Base-by-base conservation (phyloP, 2,329 filamentous ascomycete species). In the Trichoderma atrobrunneum region DNA sequence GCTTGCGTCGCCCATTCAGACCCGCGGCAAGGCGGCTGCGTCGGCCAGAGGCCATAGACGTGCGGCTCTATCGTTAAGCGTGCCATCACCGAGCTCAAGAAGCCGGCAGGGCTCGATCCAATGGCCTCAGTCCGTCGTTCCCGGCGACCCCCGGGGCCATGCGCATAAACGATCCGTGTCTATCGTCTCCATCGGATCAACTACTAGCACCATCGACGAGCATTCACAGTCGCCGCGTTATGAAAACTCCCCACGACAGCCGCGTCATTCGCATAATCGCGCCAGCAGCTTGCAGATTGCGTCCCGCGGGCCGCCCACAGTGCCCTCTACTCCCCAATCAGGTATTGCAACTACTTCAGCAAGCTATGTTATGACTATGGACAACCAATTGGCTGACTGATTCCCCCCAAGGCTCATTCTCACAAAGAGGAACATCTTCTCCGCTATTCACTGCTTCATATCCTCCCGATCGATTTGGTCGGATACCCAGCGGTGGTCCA, bases 211-310 rank as follows among this genome's bases (percentile, higher is more conserved):
- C 24, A 81, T 85, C 54, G 87, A 87, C 26, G 87, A 87, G 57
- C 82, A 85, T 57, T 75, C 77, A 54, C 81, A 85, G 56, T 75
- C 77, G 24, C 81, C 83, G 63, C 80, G 80, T 71, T 84, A 84
- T 74, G 84, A 87, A 32, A 76, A 80, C 16, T 78, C 82, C 2
- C 73, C 78, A 36, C 81, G 83, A 75, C 81, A 86, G 24, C 83
- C 86, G 66, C 86, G 89, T 67, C 87, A 89, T 21, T 69, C 65
- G 8, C 94, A 97, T 84, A 89, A 87, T 62, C 88, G 94, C 67
- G 94, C 94, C 48, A 89, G 93, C 28, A 97, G 94, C 83, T 83
- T 97, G 73, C 94, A 97, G 80, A 91, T 95, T 51, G 72, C 80
- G 48, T 78, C 81, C 39, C 78, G 78, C 43, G 78, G 75, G 14